Conservation (phyloP, 2,329 filamentous ascomycete species). For the Fusarium scirpi region DNA sequence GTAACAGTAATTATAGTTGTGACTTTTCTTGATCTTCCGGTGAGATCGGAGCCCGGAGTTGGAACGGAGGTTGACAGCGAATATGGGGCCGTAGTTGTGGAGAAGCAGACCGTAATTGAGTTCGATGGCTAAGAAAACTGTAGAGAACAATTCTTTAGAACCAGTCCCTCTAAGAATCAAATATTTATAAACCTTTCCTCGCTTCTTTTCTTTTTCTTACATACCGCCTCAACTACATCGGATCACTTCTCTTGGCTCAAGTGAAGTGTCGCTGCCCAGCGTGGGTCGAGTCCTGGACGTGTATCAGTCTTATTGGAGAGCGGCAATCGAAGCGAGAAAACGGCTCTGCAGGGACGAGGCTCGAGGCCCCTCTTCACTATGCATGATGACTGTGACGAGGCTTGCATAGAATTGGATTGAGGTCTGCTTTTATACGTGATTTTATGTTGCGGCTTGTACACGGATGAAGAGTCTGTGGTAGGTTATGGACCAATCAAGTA, state of each 20-base stretch:
- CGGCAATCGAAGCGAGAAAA: slow-evolving; percentile 21
- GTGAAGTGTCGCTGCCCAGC: slow-evolving; percentile 48
- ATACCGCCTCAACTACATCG: slow-evolving; percentile 31
- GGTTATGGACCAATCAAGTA: slow-evolving; percentile 14
- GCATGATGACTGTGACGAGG: slow-evolving; percentile 24
- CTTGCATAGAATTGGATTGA: slow-evolving; percentile 22
- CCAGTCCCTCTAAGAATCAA: neutral
- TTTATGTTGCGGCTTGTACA: slow-evolving; percentile 9
- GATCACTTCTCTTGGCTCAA: slow-evolving; percentile 18
- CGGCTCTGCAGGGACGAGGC: slow-evolving; percentile 15
- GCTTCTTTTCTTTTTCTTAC: slow-evolving; percentile 3
- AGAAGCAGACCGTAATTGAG: slow-evolving; percentile 15
- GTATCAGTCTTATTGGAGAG: slow-evolving; percentile 48
- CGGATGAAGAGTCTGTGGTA: slow-evolving; percentile 16
- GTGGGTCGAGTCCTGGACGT: slow-evolving; percentile 44
- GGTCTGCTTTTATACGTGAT: slow-evolving; percentile 9
- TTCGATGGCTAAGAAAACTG: neutral
- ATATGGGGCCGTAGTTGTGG: slow-evolving; percentile 25
- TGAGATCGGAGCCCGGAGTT: slow-evolving; percentile 19
- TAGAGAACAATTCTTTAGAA: slow-evolving; percentile 1
- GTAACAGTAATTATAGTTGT: neutral
- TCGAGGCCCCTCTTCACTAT: slow-evolving; percentile 18
- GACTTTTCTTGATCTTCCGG: slow-evolving; percentile 3
- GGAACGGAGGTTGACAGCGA: slow-evolving; percentile 5
- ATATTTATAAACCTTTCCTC: slow-evolving; percentile 8